Conservation (phyloP, 768 basidiomycete species). For the Hygrocybe punicea region DNA sequence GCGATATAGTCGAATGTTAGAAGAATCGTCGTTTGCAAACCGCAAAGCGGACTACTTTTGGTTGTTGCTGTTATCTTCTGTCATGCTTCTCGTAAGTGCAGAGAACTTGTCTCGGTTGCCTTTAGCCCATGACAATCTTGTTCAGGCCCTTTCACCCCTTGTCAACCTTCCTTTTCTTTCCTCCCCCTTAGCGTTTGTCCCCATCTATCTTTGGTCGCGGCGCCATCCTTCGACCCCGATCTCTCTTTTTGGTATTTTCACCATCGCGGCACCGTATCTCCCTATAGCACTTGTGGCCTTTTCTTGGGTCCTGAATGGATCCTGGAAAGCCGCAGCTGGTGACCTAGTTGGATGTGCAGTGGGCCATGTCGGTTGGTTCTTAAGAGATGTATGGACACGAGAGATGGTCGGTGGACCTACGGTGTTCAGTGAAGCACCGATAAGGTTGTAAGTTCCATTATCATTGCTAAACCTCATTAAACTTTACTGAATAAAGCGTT, state of each 20-base stretch:
- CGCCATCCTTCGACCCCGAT: conserved; percentile 94
- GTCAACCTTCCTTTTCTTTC: conserved; percentile 93
- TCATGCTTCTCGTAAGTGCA: conserved; percentile 76
- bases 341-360: conserved; percentile 84
- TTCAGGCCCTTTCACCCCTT: conserved; percentile 74
- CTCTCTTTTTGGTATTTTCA: conserved; percentile 90
- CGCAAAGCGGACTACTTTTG: conserved; percentile 92
- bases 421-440: conserved; percentile 69
- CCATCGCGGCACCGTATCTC: conserved; percentile 93
- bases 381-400: conserved; percentile 82
- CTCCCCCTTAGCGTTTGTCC: conserved; percentile 87
- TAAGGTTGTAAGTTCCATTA: conserved; percentile 53
- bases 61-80: conserved; percentile 79
- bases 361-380: conserved; percentile 81
- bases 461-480: not conserved
- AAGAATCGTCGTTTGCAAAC: conserved; percentile 94
- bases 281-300: conserved; percentile 88
- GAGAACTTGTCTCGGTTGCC: not conserved
- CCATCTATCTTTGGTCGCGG: conserved; percentile 96
- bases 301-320: conserved; percentile 78
- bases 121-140: not conserved
- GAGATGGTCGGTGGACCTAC: conserved; percentile 79
- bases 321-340: conserved; percentile 78
- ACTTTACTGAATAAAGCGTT: conserved; percentile 1
- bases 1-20: conserved; percentile 94